phyloP scores from a whole-genome alignment of 441 rosid species.

The Melastoma candidum region DNA sequence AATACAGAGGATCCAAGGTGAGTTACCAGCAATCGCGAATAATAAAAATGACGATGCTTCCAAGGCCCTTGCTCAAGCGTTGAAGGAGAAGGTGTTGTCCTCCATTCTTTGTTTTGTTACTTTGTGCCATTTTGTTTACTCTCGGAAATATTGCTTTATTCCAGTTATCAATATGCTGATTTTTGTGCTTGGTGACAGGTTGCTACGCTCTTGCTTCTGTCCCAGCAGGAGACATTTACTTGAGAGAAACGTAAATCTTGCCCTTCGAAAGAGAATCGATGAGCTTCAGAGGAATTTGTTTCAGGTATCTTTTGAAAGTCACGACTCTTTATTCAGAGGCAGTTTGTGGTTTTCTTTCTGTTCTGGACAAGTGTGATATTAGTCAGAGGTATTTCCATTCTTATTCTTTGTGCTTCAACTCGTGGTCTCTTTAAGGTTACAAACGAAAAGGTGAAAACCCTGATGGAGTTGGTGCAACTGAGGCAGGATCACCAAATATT shows the following conservation, averaged over 20 bases:
- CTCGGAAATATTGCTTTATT: not conserved
- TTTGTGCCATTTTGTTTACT: not conserved
- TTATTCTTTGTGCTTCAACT: no score
- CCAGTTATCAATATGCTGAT: not conserved
- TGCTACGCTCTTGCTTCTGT: constrained; percentile 67
- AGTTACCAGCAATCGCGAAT: constrained; percentile 13
- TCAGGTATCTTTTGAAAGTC: constrained; percentile 39
- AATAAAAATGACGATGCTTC: constrained; percentile 37
- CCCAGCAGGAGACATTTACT: constrained; percentile 95
- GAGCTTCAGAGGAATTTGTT: constrained; percentile 86
- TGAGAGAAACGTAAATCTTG: constrained; percentile 73
- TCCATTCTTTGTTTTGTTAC: constrained; percentile 1
- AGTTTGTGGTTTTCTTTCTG: no score
- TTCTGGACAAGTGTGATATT: no score
- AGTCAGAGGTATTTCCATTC: no score
- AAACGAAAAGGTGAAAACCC: constrained; percentile 91
- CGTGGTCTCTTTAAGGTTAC: constrained; percentile 44
- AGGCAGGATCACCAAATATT: constrained; percentile 61
- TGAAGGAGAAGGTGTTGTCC: constrained; percentile 76
- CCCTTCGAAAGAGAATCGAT: constrained; percentile 75
- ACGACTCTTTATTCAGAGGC: not conserved
- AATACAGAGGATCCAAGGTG: constrained; percentile 37
- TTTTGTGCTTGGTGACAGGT: constrained; percentile 37
- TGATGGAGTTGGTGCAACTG: constrained; percentile 75
- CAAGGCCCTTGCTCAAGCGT: constrained; percentile 64